These are phyloP conservation scores for Sclerospora graminicola DNA, from an alignment of 352 stramenopile genomes.

Conservation along the genomic window DNA sequence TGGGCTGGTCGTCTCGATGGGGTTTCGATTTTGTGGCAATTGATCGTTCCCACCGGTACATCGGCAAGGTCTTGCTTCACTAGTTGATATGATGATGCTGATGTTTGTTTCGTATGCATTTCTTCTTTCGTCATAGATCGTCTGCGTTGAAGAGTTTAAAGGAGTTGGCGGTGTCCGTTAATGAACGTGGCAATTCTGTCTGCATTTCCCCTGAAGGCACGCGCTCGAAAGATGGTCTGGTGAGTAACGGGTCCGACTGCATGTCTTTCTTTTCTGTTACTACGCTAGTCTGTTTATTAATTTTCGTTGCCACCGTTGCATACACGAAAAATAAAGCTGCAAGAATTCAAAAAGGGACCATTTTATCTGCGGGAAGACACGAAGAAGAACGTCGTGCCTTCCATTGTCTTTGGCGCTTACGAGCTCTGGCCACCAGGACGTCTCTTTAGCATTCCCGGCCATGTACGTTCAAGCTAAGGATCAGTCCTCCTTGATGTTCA, in stretches of 20 bases:
- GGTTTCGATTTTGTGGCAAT: constrained; percentile 74
- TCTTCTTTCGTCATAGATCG: constrained; percentile 17
- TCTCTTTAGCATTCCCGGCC: constrained; percentile 60
- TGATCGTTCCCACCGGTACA: constrained; percentile 58
- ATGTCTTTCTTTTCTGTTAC: neutral
- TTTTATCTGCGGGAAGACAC: constrained; percentile 80
- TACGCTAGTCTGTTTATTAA: too few species aligned
- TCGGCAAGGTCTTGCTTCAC: neutral
- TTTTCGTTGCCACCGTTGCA: too few species aligned
- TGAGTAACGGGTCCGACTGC: constrained; percentile 4
- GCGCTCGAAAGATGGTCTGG: constrained; percentile 68
- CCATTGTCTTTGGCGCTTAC: constrained; percentile 71
- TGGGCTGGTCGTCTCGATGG: constrained; percentile 68
- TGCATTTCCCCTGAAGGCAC: constrained; percentile 80
- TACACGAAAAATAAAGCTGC: constrained; percentile 26
- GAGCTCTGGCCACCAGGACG: constrained; percentile 71
- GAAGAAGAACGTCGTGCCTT: constrained; percentile 72
- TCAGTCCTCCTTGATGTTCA: neutral
- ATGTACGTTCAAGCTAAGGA: constrained; percentile 22
- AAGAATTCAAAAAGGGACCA: constrained; percentile 83
- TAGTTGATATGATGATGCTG: neutral
- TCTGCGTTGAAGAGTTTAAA: constrained; percentile 59
- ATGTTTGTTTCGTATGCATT: constrained; percentile 1
- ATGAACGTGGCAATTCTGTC: constrained; percentile 61
- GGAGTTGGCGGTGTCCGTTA: constrained; percentile 53